Percentiles rank a stretch among this genome's conserved stretches.
These are phyloP conservation scores for Penicillium expansum DNA, from an alignment of 2,329 filamentous ascomycete species.

Conservation along the genomic window DNA sequence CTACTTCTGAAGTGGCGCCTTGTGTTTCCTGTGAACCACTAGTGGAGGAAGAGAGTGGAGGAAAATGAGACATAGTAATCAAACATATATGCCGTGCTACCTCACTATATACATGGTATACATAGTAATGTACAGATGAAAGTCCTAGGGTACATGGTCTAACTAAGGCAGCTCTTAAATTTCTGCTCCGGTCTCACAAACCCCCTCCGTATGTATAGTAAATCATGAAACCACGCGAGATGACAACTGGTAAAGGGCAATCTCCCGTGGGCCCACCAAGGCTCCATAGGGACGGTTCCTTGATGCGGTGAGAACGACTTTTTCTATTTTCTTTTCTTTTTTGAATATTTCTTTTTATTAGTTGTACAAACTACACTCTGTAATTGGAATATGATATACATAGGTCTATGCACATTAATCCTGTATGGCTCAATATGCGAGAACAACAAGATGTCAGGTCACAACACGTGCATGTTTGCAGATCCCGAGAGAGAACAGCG, in stretches of 20 bases:
- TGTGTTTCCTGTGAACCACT: slow-evolving; percentile 13
- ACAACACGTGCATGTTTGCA: slow-evolving; percentile 12
- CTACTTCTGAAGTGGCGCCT: slow-evolving; percentile 9
- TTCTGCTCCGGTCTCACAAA: slow-evolving; percentile 13
- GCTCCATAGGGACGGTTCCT: slow-evolving; percentile 23
- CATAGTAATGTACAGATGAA: too few species aligned
- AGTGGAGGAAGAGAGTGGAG: slow-evolving; percentile 7
- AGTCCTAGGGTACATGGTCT: neutral
- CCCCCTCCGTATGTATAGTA: slow-evolving; percentile 9
- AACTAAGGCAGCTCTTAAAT: neutral
- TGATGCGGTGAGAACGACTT: slow-evolving; percentile 21
- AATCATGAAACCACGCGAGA: slow-evolving; percentile 27
- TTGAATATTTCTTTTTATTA: neutral
- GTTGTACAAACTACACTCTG: neutral
- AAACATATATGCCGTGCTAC: slow-evolving; percentile 1
- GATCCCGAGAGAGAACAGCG: slow-evolving; percentile 9
- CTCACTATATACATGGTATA: neutral
- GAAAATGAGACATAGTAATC: slow-evolving; percentile 7
- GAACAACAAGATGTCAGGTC: neutral
- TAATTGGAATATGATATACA: neutral
- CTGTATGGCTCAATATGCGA: neutral
- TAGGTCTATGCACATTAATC: neutral
- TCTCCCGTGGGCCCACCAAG: slow-evolving; percentile 27
- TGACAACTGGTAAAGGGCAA: slow-evolving; percentile 26
- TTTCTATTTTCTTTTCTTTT: slow-evolving; percentile 2